phyloP scores from a whole-genome alignment of 106 monocot species.

The Narthecium ossifragum region DNA sequence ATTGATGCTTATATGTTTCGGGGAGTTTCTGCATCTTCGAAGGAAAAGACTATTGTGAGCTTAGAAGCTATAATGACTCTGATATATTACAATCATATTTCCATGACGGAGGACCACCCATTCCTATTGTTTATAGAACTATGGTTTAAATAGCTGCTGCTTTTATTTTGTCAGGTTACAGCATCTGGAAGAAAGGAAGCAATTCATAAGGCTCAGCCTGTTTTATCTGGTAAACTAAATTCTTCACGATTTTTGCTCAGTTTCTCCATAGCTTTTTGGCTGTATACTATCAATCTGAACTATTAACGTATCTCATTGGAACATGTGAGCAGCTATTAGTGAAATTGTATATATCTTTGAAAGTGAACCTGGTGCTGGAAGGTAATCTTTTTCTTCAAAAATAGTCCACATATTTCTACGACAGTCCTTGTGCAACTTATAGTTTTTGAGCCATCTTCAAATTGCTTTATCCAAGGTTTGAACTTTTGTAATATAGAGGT shows the following conservation, averaged over 20 bases:
- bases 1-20: constrained; percentile 56
- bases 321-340: constrained; percentile 42
- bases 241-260: too few relatives aligned
- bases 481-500: too few relatives aligned
- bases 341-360: constrained; percentile 47
- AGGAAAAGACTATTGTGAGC: constrained; percentile 70
- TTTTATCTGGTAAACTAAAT: constrained; percentile 85
- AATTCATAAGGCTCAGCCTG: constrained; percentile 27
- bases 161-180: constrained; percentile 34
- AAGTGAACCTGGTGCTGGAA: constrained; percentile 49
- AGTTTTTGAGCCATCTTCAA: not conserved
- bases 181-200: constrained; percentile 57
- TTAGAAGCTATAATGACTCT: not conserved
- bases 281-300: too few relatives aligned
- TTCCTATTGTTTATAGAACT: not conserved
- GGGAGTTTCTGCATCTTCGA: constrained; percentile 38
- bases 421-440: not conserved
- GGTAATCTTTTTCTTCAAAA: constrained; percentile 27
- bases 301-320: too few relatives aligned
- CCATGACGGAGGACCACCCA: not conserved
- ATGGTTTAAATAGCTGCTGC: not conserved
- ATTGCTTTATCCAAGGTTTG: too few relatives aligned
- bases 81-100: not conserved
- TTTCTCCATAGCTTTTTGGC: not conserved
- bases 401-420: not conserved